Conservation (phyloP, 306 rosid species). For the Urtica urens region DNA sequence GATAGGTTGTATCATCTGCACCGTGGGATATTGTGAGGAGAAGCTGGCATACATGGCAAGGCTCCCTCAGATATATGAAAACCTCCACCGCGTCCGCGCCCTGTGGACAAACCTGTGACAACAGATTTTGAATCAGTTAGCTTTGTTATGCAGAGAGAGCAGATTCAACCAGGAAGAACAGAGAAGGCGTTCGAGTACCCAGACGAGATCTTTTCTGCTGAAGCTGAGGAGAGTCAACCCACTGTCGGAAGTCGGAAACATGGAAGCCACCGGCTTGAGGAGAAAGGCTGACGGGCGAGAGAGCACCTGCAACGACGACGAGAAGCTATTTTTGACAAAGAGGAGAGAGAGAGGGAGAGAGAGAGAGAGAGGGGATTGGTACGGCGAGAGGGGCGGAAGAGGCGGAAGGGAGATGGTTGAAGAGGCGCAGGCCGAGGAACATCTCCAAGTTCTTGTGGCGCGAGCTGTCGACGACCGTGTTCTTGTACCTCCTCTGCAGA, state of each 20-base stretch:
- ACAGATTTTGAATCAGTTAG: no score
- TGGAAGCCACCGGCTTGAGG: slow-evolving; percentile 76
- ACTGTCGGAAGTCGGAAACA: slow-evolving; percentile 55
- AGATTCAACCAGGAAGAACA: no score
- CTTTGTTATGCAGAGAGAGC: no score
- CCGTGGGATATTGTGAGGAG: slow-evolving; percentile 99
- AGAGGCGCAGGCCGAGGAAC: slow-evolving; percentile 93
- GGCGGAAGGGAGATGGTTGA: slow-evolving; percentile 97
- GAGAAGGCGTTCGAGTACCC: slow-evolving; percentile 47
- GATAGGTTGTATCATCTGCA: slow-evolving; percentile 93
- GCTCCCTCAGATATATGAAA: slow-evolving; percentile 89
- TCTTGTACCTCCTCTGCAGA: slow-evolving; percentile 87
- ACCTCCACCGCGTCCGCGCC: slow-evolving; percentile 83
- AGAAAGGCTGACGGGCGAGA: slow-evolving; percentile 82
- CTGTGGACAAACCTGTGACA: slow-evolving; percentile 79
- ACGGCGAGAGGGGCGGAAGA: slow-evolving; percentile 80
- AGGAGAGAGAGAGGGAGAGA: background rate
- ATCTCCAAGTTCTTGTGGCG: slow-evolving; percentile 95
- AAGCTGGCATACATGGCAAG: slow-evolving; percentile 97
- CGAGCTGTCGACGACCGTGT: slow-evolving; percentile 90
- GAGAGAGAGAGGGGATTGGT: slow-evolving; percentile 28
- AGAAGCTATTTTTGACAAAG: no score
- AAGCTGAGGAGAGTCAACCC: slow-evolving; percentile 84
- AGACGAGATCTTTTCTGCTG: slow-evolving; percentile 64
- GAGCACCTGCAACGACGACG: slow-evolving; percentile 61